Base-by-base conservation (phyloP, 2,329 filamentous ascomycete genomes). In the Microsporum audouinii region DNA sequence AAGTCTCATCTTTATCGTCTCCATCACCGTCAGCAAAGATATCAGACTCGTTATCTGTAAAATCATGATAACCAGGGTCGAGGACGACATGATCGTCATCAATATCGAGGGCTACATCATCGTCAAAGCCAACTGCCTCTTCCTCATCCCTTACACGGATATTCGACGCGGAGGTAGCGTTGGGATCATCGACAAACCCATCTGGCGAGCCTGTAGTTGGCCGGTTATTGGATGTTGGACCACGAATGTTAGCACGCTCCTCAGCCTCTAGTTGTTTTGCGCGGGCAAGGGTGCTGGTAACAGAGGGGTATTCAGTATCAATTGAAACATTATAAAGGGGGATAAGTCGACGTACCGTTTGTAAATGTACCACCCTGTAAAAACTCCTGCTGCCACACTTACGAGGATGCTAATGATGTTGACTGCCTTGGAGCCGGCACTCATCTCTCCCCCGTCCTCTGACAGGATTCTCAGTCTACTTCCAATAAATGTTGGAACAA, bases 401-500 rank as follows among this genome's bases (percentile, higher is more conserved):
- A 91, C 73, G 12, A 84, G 70, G 73, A 97, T 96, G 75, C 85
- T 87, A 29, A 86, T 73, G 72, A 95, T 96, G 75, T 94, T 95
- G 68, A 97, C 78, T 33, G 84, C 80, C 72, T 91, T 94, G 65
- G 89, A 88, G 64, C 81, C 80, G 2, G 82, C 75, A 63, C 88
- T 85, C 92, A 97, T 96, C 66, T 87, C 83, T 70, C 89, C 89
- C 64, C 87, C 88, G 61, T 84, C 82, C 68, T 95, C 88, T n/a
- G 88, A 89, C 38, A 99, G 84, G 59, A 86, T 79, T 51, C 89
- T 90, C 14, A 99, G 79, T 60, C 91, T 83, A 69, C 84, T 86
- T 63, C 94, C 94, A 68, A 99, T 90, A 76, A 96, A 99, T 67
- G 95, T 84, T 71, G 95, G 89, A 58, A 99, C 85, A 62, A 97